phyloP scores from a whole-genome alignment of 2,329 filamentous ascomycete genomes.

The Aspergillus quadrilineatus region DNA sequence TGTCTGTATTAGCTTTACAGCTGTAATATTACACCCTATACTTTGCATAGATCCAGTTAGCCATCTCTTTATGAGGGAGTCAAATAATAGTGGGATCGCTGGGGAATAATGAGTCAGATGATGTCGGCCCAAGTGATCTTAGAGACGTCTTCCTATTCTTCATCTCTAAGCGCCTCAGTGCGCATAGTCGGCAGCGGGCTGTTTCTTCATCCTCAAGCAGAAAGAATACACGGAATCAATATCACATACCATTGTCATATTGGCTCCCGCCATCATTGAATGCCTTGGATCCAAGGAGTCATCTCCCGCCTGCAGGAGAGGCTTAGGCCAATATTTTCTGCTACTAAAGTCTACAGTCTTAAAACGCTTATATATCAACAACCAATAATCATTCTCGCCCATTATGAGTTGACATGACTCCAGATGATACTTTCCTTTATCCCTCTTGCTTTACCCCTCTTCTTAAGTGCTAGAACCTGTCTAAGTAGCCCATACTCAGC shows the following conservation, averaged over 20 bases:
- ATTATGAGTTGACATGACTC: slow-evolving; percentile 8
- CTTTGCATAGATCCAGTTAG: not conserved
- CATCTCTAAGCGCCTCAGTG: slow-evolving; percentile 21
- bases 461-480: not conserved
- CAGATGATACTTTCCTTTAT: not conserved
- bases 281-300: not conserved
- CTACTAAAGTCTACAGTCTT: not conserved
- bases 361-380: not conserved
- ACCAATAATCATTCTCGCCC: not conserved
- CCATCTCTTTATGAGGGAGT: not conserved
- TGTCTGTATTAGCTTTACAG: not conserved
- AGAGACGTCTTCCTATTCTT: slow-evolving; percentile 19
- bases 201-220: slow-evolving; percentile 14
- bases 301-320: not conserved
- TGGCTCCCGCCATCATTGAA: not conserved
- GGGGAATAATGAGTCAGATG: slow-evolving; percentile 13
- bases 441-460: not conserved
- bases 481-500: not conserved
- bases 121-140: slow-evolving; percentile 18
- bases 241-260: not conserved
- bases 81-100: not conserved
- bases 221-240: not conserved
- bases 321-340: not conserved
- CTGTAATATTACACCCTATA: not conserved
- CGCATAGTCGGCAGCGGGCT: slow-evolving; percentile 17